A percentile compares a stretch with the other conserved stretches of the same genome.
Evolutionary conservation across 805 yeast genomes (phyloP).

Genomic region (Ogataea degrootiae): DNA sequence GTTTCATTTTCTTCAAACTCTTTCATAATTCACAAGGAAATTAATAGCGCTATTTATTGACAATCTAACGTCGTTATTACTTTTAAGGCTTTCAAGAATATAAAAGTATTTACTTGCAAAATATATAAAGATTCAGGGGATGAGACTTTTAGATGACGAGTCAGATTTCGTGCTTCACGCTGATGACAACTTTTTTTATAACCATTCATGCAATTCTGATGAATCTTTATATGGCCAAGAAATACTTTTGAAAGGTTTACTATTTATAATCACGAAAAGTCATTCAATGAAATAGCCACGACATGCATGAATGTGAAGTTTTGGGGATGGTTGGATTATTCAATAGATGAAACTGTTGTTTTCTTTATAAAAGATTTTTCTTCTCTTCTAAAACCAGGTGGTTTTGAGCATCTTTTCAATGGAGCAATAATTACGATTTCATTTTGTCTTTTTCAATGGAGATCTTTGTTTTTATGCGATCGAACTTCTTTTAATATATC

Average conservation of each 20-base stretch:
- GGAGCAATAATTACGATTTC: not conserved
- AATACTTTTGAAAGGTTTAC: conserved; percentile 1
- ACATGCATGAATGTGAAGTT: no score
- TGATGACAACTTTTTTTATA: conserved; percentile 77
- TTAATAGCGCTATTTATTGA: no score
- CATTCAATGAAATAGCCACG: not conserved
- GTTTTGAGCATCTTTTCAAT: conserved; percentile 4
- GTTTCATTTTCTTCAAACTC: no score
- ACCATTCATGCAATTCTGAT: conserved; percentile 96
- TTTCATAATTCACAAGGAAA: no score
- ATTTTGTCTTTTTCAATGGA: not conserved
- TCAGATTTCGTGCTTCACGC: conserved; percentile 92
- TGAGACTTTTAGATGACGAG: conserved; percentile 91
- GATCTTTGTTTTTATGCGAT: not conserved
- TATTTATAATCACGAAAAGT: not conserved
- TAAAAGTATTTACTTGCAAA: no score
- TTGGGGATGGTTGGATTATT: no score
- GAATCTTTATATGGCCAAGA: conserved; percentile 3
- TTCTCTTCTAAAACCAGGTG: conserved; percentile 6
- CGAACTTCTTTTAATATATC: not conserved
- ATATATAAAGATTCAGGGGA: conserved; percentile 31
- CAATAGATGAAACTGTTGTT: no score
- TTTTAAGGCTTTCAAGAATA: no score
- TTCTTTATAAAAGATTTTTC: not conserved
- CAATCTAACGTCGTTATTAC: no score